Base-by-base conservation (phyloP, 2,329 filamentous ascomycete species). In the Aureobasidium zeae region DNA sequence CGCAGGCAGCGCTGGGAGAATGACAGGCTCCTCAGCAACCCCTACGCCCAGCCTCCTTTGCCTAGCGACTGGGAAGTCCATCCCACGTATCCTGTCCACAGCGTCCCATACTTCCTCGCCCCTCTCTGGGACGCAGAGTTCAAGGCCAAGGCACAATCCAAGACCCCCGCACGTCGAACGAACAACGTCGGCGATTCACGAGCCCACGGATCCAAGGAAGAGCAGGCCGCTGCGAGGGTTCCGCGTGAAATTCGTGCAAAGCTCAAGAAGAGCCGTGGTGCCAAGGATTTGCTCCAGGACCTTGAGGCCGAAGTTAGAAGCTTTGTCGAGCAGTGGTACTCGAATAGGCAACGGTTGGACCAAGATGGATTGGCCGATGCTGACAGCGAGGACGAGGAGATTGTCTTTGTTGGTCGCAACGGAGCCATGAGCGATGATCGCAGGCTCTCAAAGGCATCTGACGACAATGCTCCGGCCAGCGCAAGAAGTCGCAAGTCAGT, bases 1-100 rank as follows among this genome's bases (percentile, higher is more conserved):
- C 80, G 89, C 56, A 74, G 89, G 37, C 81, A 89, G 55, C 75
- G 89, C 45, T 96, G 88, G 87, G 91, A 98, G 69, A 98, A 96
- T 63, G 89, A 94, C 65, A 86, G 78, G 52, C 77, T 96, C 49
- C 68, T 94, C 45, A 77, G 80, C 63, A 91, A 96, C 48, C 91
- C 91, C 13, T 82, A 91, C 64, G 85, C 74, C 13, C 77, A 89
- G 53, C 86, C 88, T 1, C 91, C 91, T 0, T 72, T 83, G 32
- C 79, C 87, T 0, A 73, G 71, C 46, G 91, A 98, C 65, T 95
- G 84, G 81, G 75, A 83, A 54, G 75, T 89, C 35, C 79, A 76
- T 31, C 86, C 89, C 2, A 91, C 88, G 11, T 77, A 95, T 62
- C 81, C 80, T 4, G 74, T 86, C 38, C 79, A 82, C 55, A 65